These are phyloP conservation scores for Vitis hybrid DNA, from an alignment of 177 flowering plant genomes.

Conservation along the genomic window DNA sequence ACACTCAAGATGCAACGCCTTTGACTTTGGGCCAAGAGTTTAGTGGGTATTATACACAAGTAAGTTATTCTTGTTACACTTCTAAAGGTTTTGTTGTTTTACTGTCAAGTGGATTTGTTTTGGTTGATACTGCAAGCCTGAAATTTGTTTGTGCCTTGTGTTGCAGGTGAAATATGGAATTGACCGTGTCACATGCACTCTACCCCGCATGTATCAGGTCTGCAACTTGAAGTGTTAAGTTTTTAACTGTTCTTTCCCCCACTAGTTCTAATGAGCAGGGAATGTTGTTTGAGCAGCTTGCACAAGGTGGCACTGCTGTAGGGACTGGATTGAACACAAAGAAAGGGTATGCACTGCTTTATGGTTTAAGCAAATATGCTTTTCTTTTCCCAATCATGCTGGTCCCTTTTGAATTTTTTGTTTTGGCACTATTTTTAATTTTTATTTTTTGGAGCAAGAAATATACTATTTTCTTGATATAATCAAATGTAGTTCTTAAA, in stretches of 20 bases:
- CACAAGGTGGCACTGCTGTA: slow-evolving; percentile 99
- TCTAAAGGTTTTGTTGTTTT: background rate
- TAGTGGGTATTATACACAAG: slow-evolving; percentile 96
- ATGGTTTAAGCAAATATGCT: background rate
- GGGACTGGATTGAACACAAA: slow-evolving; percentile 97
- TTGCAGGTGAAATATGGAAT: slow-evolving; percentile 85
- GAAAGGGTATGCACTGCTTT: slow-evolving; percentile 65
- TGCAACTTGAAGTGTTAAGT: background rate
- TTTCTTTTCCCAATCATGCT: background rate
- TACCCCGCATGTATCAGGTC: slow-evolving; percentile 96
- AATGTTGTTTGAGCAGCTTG: slow-evolving; percentile 61
- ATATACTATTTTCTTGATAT: too few species aligned
- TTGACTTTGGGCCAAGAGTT: slow-evolving; percentile 98
- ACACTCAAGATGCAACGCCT: slow-evolving; percentile 99
- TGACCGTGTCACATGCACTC: slow-evolving; percentile 64
- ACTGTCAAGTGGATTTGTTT: background rate
- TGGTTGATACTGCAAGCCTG: background rate
- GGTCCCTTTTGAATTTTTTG: background rate
- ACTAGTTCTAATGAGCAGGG: slow-evolving; percentile 16
- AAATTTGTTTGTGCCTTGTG: background rate
- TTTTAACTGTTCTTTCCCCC: background rate
- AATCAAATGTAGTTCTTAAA: too few species aligned
- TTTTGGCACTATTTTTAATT: background rate
- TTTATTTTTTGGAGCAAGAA: too few species aligned
- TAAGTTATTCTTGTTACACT: slow-evolving; percentile 27